Evolutionary conservation across 495 filamentous ascomycete species (phyloP), one percentile per base, ranked within the genome.

Genomic region (Penicillium arizonense): DNA sequence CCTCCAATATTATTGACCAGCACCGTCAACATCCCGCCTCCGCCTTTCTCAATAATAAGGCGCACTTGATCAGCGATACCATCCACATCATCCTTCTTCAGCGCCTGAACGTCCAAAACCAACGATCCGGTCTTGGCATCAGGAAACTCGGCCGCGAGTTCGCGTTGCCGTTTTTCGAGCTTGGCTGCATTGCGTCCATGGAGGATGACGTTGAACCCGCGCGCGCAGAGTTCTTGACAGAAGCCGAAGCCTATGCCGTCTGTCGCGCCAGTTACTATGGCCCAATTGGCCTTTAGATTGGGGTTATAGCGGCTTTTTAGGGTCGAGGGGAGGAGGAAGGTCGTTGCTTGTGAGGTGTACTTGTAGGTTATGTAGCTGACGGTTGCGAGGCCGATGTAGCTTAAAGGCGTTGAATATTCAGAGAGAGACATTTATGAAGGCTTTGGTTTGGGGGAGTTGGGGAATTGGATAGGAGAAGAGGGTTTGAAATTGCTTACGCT

Each of bases 191-290:
- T 82, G 24, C 82, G 75, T 12, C 82, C 82, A 58, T 84, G 81
- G 5, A 85, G 52, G 4, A 83, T 63, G 14, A 84, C 75, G 54
- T 81, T 82, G 73, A 85, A 85, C 21, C 82, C 82, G 11, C 64
- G 58, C 0, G 35, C 39, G n/a, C 77, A 78, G 42, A 84, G 73
- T 51, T 82, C 77, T 33, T 75, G 57, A n/a, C 67, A 63, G 40
- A 83, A 69, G 0, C 64, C 69, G 32, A 70, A 71, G n/a, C 84
- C 84, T 32, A 87, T 85, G 4, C 83, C 84, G 40, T 80, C 80
- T 33, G 70, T 81, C 10, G 80, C 73, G 10, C 84, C 84, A 0
- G 84, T 86, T 9, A 86, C 71, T 7, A 86, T 61, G 4, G 82
- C 84, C 82, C 81, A 86, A 36, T 62, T 67, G 4, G 28, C 28